These are phyloP conservation scores for Codiaeum variegatum DNA, from an alignment of 441 rosid species.

Conservation along the genomic window DNA sequence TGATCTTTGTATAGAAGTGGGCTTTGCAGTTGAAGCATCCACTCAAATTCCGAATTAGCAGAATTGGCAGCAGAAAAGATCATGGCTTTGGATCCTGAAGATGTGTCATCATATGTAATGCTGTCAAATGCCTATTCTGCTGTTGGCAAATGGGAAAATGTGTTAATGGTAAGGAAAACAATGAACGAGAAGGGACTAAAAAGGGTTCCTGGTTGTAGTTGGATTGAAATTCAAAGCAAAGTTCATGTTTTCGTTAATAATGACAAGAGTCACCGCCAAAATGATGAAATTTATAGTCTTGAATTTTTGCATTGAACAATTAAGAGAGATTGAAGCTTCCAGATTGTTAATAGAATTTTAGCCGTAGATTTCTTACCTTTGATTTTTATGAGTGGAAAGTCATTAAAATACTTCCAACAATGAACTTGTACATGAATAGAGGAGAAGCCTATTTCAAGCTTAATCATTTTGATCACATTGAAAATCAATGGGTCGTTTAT, in stretches of 20 bases:
- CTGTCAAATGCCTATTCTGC: slow-evolving; percentile 73
- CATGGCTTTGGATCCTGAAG: slow-evolving; percentile 60
- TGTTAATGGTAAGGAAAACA: slow-evolving; percentile 44
- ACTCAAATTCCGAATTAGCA: slow-evolving; percentile 49
- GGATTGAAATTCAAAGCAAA: slow-evolving; percentile 60
- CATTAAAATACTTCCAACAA: not conserved
- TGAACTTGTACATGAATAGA: not conserved
- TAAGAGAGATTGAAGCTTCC: slow-evolving; percentile 27
- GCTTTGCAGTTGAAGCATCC: slow-evolving; percentile 28
- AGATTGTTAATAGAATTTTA: slow-evolving; percentile 19
- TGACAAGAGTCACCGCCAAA: slow-evolving; percentile 41
- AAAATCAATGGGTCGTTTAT: no score
- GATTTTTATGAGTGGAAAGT: not conserved
- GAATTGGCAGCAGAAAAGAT: slow-evolving; percentile 53
- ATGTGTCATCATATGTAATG: slow-evolving; percentile 76
- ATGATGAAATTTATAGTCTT: slow-evolving; percentile 48
- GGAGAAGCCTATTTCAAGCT: not conserved
- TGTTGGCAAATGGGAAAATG: slow-evolving; percentile 61
- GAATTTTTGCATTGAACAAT: slow-evolving; percentile 31
- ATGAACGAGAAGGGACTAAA: slow-evolving; percentile 56
- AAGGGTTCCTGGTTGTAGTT: slow-evolving; percentile 70
- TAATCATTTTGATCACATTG: not conserved
- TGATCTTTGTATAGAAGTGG: not conserved
- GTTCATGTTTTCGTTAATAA: slow-evolving; percentile 51
- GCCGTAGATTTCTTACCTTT: not conserved